Evolutionary conservation across 805 yeast genomes (phyloP), one percentile per base, ranked within the genome.

Genomic region (Candida verbasci): DNA sequence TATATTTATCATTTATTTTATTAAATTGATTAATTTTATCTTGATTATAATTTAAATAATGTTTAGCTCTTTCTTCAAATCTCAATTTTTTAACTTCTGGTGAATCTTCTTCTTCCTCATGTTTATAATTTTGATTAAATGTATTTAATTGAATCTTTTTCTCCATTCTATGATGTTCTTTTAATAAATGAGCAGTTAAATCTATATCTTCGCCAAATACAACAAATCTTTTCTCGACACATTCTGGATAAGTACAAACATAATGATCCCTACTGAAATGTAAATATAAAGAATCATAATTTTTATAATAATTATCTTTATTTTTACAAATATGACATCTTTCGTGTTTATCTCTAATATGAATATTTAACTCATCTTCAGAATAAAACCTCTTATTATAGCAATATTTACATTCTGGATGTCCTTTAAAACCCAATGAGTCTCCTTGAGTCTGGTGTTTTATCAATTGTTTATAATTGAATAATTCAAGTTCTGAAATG

Each of bases 291-390:
- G 77, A 68, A 30, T 82, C 82, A 53, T 91, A 91, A 56, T 89
- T 74, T 45, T 71, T 71, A 62, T 82, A 93, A 59, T 85, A 88
- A 35, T 60, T 64, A 18, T 67, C 61, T 11, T 74, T 56, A 53
- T 76, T 81, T 47, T 88, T 95, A 63, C 99, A 93, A 22, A 93
- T 79, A 49, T 80, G 86, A 57, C 99, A 93, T 46, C 80, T 78
- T 54, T 89, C 96, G 58, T 93, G 98, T 33, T 65, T 65, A 42
- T 85, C 83, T 46, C 95, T 70, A 62, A 89, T 74, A 58, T 93
- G 99, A 22, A 79, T 59, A 45, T 76, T 78, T 48, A 88, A 68
- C 55, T 89, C 97, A 55, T 91, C 96, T 26, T 79, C 86, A 0
- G 95, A 86, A 55, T 93, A 93, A 55, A 86, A 89, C 39, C 94